Base-by-base conservation (phyloP, 2,329 filamentous ascomycete species). In the Beauveria sp. region DNA sequence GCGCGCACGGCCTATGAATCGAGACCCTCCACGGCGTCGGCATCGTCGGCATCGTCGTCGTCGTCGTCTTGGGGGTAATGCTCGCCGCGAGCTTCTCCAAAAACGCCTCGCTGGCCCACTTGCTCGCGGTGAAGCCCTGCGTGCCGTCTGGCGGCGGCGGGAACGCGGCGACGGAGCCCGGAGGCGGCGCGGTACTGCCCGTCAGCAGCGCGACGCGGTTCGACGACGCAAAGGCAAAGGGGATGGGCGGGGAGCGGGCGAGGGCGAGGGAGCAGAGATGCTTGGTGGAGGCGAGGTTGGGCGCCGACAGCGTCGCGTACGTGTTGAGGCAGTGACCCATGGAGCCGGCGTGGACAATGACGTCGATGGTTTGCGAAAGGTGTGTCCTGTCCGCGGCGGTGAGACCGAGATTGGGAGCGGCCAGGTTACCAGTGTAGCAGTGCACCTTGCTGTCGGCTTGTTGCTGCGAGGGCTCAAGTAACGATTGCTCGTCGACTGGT, bases 321-420 rank as follows among this genome's bases (percentile, higher is more conserved):
- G 67, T 66, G 22, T 79, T 72, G 63, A 69, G 60, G 66, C 69
- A 77, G 7, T 67, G 73, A 10, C 70, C 68, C 18, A 74, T 71
- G 18, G 79, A 77, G 4, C 77, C 81, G 57, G 71, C 74, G 67
- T 84, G 86, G 30, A 89, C 78, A 50, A 87, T 78, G 5, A 78
- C 66, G 63, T 80, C 73, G 1, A 69, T 72, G 2, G 65, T 45
- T 4, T 49, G 64, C 0, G 24, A 20, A 1, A 18, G n/a, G 70
- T 66, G 68, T 34, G 2, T 42, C 40, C 9, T 24, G 6, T 24
- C 12, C 26, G 49, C 61, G 14, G 51, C 34, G 24, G 40, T 12
- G 24, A 74, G 67, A 0, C 70, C 70, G 0, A 73, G 61, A 1
- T 38, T 46, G 0, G 68, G 66, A 2, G 52, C 22, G 1, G 63